Evolutionary conservation across 1,284 basidiomycete genomes (phyloP).

Genomic region (Irpex lacteus): DNA sequence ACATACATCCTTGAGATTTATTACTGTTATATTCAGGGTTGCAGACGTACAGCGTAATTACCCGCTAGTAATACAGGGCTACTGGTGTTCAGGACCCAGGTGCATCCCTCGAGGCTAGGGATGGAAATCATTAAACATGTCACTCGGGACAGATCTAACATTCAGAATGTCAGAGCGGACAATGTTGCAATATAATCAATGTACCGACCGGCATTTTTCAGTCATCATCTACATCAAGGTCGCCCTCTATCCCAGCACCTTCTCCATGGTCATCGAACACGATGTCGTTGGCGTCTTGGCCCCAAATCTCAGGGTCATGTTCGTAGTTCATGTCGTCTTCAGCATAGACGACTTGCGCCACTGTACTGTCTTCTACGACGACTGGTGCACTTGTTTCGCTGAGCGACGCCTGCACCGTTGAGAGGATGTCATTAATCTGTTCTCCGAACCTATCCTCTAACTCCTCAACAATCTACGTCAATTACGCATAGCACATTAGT

Average conservation of each 20-base stretch:
- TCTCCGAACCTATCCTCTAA: constrained; percentile 78
- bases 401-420: constrained; percentile 54
- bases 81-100: too few species aligned
- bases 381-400: constrained; percentile 18
- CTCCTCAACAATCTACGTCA: constrained; percentile 81
- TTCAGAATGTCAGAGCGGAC: too few species aligned
- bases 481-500: background rate
- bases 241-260: constrained; percentile 67
- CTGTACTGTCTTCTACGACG: background rate
- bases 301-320: constrained; percentile 33
- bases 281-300: constrained; percentile 37
- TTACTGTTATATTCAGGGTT: too few species aligned
- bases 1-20: too few species aligned
- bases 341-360: constrained; percentile 15
- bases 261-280: constrained; percentile 67
- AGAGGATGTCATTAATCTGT: constrained; percentile 69
- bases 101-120: too few species aligned
- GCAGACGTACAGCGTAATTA: too few species aligned
- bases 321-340: constrained; percentile 25
- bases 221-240: constrained; percentile 71
- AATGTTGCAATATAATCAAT: too few species aligned
- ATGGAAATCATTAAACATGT: too few species aligned
- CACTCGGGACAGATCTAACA: too few species aligned
- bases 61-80: too few species aligned
- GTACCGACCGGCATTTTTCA: constrained; percentile 19